Evolutionary conservation across 495 filamentous ascomycete species (phyloP).

Genomic region (Penicillium verhagenii): DNA sequence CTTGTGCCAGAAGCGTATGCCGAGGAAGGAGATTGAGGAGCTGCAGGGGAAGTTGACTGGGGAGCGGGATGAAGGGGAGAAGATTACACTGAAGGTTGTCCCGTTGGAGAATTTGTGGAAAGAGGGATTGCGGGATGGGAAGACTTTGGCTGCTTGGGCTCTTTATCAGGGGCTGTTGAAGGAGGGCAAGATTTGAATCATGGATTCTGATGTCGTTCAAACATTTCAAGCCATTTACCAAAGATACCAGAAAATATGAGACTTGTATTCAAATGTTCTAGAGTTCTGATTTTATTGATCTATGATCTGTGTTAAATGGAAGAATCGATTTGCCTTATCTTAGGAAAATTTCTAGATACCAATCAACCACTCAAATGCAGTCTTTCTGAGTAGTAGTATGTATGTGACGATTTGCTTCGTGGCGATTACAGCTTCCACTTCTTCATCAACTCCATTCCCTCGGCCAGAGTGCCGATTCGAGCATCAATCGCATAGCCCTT

Average conservation of each 20-base stretch:
- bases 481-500: constrained; percentile 85
- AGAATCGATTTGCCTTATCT: too few relatives aligned
- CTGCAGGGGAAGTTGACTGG: constrained; percentile 79
- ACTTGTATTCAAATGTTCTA: too few relatives aligned
- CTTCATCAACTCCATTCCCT: constrained; percentile 79
- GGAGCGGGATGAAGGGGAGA: constrained; percentile 74
- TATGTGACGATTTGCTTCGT: not conserved
- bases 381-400: not conserved
- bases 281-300: not conserved
- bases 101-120: constrained; percentile 72
- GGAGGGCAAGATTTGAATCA: constrained; percentile 55
- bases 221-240: too few relatives aligned
- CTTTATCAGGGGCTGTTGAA: constrained; percentile 70
- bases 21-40: constrained; percentile 59
- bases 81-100: constrained; percentile 76
- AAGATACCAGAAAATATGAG: not conserved
- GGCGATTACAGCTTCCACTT: constrained; percentile 42
- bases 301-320: too few relatives aligned
- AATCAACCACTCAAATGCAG: not conserved
- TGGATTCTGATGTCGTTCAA: too few relatives aligned
- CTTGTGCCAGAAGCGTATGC: constrained; percentile 67
- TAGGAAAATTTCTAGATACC: too few relatives aligned
- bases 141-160: constrained; percentile 74
- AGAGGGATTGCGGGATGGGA: constrained; percentile 73
- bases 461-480: constrained; percentile 76